Base-by-base conservation (phyloP, 805 yeast genomes). In the Yamadazyma sp. region DNA sequence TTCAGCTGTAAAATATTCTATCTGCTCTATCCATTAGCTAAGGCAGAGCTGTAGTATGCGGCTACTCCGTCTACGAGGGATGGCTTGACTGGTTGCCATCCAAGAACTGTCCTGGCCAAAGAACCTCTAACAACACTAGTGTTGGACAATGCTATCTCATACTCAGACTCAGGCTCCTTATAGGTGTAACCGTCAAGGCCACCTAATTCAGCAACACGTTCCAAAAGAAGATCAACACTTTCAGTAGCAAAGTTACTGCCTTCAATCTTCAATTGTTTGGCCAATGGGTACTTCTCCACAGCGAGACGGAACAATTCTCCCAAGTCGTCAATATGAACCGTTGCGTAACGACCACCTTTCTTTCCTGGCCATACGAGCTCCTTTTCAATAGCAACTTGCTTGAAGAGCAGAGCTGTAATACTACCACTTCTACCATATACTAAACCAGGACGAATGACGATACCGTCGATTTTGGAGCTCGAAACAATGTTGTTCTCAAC, bases 301-400 rank as follows among this genome's bases (percentile, higher is more conserved):
- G 33, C 33, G 20, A 30, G 33, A 18, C 24, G 23, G 45, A 58
- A 64, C 28, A 63, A 49, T 1, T 50, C 49, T 5, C 64, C 67
- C 23, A 66, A 46, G 40, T 64, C 68, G 12, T 46, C 34, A 23
- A 65, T 53, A 41, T 64, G 62, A n/a, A 66, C 52, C 31, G 28
- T 25, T 9, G 29, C 35, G 13, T 37, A 37, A 16, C 40, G 27
- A 17, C 40, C 40, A 9, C 34, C 35, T 3, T 33, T 33, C 6
- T 13, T 22, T 11, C 40, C 40, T 15, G 40, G 40, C 40, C 40
- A 37, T 15, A 29, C 35, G 17, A 37, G 17, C 12, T 23, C 25
- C 17, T 25, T 24, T 21, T 30, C 30, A 8, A 1, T 16, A 2
- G 18, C 22, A 14, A 30, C 35, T 25, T 29, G 40, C 16, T 16